Conservation (phyloP, 2,329 filamentous ascomycete genomes). For the Nothomitra cinnamomea region DNA sequence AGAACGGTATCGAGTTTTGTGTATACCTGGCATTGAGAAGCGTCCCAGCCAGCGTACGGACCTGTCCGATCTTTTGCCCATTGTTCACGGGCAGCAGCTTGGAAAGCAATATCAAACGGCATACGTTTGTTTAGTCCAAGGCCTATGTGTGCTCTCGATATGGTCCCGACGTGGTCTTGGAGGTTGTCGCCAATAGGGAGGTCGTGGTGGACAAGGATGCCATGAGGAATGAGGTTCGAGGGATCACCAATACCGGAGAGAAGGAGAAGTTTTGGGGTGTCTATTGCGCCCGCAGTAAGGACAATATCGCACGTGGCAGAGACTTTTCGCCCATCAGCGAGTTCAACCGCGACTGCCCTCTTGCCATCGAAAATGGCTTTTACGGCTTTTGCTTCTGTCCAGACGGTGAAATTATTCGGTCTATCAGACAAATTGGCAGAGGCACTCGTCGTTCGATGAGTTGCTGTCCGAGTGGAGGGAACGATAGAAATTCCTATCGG, state of each 20-base stretch:
- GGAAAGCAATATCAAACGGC: too few species aligned
- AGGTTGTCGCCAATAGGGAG: neutral
- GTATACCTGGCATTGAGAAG: neutral
- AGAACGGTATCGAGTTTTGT: neutral
- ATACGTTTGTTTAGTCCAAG: too few species aligned
- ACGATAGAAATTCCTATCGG: constrained; percentile 36
- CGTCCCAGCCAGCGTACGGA: neutral
- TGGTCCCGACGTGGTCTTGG: neutral
- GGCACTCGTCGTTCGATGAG: constrained; percentile 30
- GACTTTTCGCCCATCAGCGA: constrained; percentile 20
- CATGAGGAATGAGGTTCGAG: neutral
- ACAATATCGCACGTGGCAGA: constrained; percentile 24
- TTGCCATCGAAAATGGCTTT: constrained; percentile 30
- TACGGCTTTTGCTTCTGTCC: constrained; percentile 31
- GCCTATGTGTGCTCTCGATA: too few species aligned
- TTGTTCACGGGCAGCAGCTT: neutral
- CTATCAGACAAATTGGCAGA: constrained; percentile 28
- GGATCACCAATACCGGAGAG: constrained; percentile 28
- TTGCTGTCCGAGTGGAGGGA: constrained; percentile 32
- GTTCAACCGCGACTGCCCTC: constrained; percentile 29
- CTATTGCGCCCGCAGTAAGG: constrained; percentile 23
- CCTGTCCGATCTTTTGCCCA: neutral
- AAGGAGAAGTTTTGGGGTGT: constrained; percentile 27
- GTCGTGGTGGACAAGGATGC: neutral
- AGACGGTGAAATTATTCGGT: constrained; percentile 35